Evolutionary conservation across 2,329 filamentous ascomycete genomes (phyloP).

Genomic region (Monascus ruber): DNA sequence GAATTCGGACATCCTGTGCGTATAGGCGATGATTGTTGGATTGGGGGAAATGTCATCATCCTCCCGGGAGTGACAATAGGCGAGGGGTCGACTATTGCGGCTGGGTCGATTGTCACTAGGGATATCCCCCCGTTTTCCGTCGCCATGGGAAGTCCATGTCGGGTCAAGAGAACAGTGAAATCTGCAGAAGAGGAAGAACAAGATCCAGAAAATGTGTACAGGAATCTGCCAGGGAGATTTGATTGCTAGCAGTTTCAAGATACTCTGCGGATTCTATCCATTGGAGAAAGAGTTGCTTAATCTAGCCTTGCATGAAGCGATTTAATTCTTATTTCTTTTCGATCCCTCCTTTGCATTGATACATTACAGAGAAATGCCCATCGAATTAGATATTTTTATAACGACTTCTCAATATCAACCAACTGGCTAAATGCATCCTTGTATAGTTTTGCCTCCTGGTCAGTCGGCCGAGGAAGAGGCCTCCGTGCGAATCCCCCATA

Average conservation of each 20-base stretch:
- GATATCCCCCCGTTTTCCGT: constrained; percentile 22
- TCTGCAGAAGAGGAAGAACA: constrained; percentile 14
- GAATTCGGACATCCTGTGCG: constrained; percentile 39
- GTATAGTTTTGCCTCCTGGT: background rate
- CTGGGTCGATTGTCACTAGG: constrained; percentile 30
- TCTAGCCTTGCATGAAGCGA: no score
- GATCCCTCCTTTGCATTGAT: no score
- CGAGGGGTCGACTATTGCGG: constrained; percentile 30
- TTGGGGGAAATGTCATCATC: constrained; percentile 37
- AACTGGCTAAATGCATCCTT: constrained; percentile 4
- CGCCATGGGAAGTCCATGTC: constrained; percentile 16
- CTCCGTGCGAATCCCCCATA: constrained; percentile 54
- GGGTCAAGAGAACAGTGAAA: constrained; percentile 13
- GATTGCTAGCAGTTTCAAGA: background rate
- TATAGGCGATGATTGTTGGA: constrained; percentile 41
- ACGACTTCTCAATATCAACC: constrained; percentile 8
- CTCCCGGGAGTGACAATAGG: constrained; percentile 34
- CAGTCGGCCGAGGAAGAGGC: constrained; percentile 29
- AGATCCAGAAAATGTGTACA: constrained; percentile 12
- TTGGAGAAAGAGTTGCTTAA: no score
- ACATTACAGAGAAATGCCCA: background rate
- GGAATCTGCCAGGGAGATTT: constrained; percentile 9
- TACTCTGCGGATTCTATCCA: no score
- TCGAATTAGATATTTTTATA: background rate
- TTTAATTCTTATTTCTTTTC: no score